A percentile compares a stretch with the other conserved stretches of the same genome.
Evolutionary conservation across 345 rosid genomes (phyloP).

Genomic region (Populus deltoides): DNA sequence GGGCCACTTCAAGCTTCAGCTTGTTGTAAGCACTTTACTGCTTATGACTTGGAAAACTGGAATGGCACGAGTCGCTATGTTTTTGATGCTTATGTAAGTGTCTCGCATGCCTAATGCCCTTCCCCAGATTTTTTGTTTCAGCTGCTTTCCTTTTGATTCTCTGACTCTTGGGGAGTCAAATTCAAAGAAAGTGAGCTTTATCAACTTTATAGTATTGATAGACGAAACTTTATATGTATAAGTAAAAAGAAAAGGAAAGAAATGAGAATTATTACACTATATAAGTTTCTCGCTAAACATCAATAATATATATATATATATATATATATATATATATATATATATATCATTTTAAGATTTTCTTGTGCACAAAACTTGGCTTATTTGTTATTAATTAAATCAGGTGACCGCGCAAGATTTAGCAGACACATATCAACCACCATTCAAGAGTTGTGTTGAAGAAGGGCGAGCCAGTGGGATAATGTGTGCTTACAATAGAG

Average conservation of each 20-base stretch:
- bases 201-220: too few species aligned
- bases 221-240: too few species aligned
- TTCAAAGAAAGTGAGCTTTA: too few species aligned
- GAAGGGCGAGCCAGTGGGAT: conserved; percentile 31
- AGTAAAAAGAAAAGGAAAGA: too few species aligned
- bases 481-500: conserved; percentile 31
- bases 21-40: conserved; percentile 34
- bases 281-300: too few species aligned
- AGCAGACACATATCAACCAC: conserved; percentile 37
- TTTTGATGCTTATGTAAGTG: conserved; percentile 32
- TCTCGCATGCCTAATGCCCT: neutral
- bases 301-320: too few species aligned
- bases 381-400: neutral
- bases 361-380: neutral
- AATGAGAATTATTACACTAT: too few species aligned
- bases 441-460: conserved; percentile 29
- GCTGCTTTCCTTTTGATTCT: too few species aligned
- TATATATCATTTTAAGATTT: neutral
- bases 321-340: too few species aligned
- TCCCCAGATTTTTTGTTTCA: too few species aligned
- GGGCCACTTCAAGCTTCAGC: conserved; percentile 37
- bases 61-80: conserved; percentile 29
- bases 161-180: too few species aligned
- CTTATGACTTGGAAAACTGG: conserved; percentile 34
- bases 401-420: conserved; percentile 29